phyloP scores from a whole-genome alignment of 1,284 basidiomycete genomes.

The Sporisorium graminicola region DNA sequence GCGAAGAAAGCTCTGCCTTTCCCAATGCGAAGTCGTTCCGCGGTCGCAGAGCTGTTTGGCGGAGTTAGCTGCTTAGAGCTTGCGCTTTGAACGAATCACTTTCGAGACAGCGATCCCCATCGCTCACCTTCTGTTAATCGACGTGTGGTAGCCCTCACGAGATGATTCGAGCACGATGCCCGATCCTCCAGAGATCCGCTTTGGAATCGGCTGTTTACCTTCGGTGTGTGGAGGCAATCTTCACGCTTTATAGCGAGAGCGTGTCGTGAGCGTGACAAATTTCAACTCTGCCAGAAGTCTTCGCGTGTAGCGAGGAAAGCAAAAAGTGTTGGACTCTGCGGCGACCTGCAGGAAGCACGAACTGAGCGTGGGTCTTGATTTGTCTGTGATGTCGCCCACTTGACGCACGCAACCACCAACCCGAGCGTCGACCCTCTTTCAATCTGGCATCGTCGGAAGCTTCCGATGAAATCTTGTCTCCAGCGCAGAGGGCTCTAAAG shows the following conservation, averaged over 20 bases:
- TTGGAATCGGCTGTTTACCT: neutral
- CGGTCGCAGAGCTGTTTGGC: no score
- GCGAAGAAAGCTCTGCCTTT: neutral
- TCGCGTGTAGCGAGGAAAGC: slow-evolving; percentile 1
- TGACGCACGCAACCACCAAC: slow-evolving; percentile 14
- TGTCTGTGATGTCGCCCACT: slow-evolving; percentile 1
- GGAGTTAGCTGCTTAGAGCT: no score
- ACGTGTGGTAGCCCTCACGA: no score
- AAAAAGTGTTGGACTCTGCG: slow-evolving; percentile 26
- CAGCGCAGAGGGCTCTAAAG: neutral
- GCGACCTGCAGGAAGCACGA: neutral
- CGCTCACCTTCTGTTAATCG: no score
- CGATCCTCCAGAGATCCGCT: neutral
- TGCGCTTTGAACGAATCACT: no score
- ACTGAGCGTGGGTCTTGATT: neutral
- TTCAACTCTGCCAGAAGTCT: neutral
- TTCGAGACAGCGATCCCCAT: no score
- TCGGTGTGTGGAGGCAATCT: slow-evolving; percentile 25
- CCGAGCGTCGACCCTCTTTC: neutral
- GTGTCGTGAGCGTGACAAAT: slow-evolving; percentile 29
- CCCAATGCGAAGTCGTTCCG: neutral
- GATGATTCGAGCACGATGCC: neutral
- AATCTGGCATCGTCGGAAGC: neutral
- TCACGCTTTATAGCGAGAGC: slow-evolving; percentile 8
- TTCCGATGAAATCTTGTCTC: neutral